phyloP scores from a whole-genome alignment of 2,329 filamentous ascomycete species.

The Ceratocystiopsis sp. region DNA sequence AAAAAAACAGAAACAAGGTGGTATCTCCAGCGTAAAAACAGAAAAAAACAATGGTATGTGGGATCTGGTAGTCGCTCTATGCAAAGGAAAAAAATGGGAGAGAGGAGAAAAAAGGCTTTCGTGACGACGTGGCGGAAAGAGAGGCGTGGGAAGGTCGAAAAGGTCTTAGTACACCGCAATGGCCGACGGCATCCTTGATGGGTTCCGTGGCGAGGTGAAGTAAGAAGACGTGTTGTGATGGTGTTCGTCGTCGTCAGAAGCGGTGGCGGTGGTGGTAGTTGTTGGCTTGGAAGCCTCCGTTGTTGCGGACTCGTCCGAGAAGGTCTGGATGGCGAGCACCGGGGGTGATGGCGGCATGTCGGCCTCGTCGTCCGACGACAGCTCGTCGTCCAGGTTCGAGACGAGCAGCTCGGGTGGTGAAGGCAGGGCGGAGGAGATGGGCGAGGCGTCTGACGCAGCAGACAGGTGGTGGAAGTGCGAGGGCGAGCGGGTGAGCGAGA shows the following conservation, averaged over 20 bases:
- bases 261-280: not conserved
- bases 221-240: slow-evolving; percentile 18
- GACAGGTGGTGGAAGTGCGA: slow-evolving; percentile 28
- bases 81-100: not conserved
- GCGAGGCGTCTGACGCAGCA: slow-evolving; percentile 12
- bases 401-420: slow-evolving; percentile 47
- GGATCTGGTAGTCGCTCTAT: not conserved
- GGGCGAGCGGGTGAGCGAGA: slow-evolving; percentile 50
- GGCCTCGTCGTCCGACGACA: slow-evolving; percentile 51
- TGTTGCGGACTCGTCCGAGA: slow-evolving; percentile 16
- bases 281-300: slow-evolving; percentile 13
- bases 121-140: not conserved
- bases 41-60: not conserved
- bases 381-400: slow-evolving; percentile 38
- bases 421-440: slow-evolving; percentile 6
- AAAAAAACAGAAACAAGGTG: not conserved
- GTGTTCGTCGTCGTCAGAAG: slow-evolving; percentile 26
- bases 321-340: slow-evolving; percentile 36
- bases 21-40: not conserved
- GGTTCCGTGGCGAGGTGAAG: slow-evolving; percentile 35
- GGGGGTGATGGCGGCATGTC: slow-evolving; percentile 56
- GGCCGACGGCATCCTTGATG: slow-evolving; percentile 32
- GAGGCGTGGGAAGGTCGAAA: not conserved
- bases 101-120: not conserved
- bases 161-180: slow-evolving; percentile 36